Evolutionary conservation across 179 eudicot species (phyloP).

Genomic region (Sideroxylon spinosum): DNA sequence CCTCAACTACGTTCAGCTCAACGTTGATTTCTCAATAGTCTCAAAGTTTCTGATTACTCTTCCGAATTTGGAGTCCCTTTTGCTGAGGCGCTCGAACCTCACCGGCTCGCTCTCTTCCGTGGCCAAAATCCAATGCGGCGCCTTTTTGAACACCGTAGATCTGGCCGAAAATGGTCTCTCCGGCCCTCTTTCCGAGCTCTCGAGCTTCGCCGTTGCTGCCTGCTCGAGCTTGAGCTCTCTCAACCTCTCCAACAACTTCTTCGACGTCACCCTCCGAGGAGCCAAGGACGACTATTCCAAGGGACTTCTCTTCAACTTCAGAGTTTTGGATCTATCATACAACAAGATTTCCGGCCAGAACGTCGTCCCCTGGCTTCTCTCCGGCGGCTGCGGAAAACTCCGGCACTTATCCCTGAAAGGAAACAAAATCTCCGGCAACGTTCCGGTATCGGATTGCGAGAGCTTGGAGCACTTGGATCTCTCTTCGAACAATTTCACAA

Average conservation of each 20-base stretch:
- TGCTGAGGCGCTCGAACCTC: slow-evolving; percentile 41
- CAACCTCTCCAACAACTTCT: slow-evolving; percentile 55
- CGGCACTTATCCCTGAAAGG: slow-evolving; percentile 48
- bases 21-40: slow-evolving; percentile 33
- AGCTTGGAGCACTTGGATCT: slow-evolving; percentile 50
- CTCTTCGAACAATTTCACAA: slow-evolving; percentile 62
- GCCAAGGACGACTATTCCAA: slow-evolving; percentile 16
- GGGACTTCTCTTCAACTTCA: slow-evolving; percentile 23
- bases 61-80: slow-evolving; percentile 34
- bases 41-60: slow-evolving; percentile 41
- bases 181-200: slow-evolving; percentile 44
- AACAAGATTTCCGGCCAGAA: slow-evolving; percentile 45
- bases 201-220: slow-evolving; percentile 29
- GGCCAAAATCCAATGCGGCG: slow-evolving; percentile 38
- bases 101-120: slow-evolving; percentile 40
- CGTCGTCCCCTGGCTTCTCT: slow-evolving; percentile 50
- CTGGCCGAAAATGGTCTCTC: slow-evolving; percentile 54
- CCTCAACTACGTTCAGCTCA: slow-evolving; percentile 37
- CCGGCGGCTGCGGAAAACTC: slow-evolving; percentile 44
- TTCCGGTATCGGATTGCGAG: slow-evolving; percentile 34
- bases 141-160: slow-evolving; percentile 34
- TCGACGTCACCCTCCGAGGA: slow-evolving; percentile 33
- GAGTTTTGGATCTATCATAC: slow-evolving; percentile 54
- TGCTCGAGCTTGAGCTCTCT: slow-evolving; percentile 47
- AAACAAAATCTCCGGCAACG: slow-evolving; percentile 47